Base-by-base conservation (phyloP, 306 rosid species). In the Heteromeles arbutifolia region DNA sequence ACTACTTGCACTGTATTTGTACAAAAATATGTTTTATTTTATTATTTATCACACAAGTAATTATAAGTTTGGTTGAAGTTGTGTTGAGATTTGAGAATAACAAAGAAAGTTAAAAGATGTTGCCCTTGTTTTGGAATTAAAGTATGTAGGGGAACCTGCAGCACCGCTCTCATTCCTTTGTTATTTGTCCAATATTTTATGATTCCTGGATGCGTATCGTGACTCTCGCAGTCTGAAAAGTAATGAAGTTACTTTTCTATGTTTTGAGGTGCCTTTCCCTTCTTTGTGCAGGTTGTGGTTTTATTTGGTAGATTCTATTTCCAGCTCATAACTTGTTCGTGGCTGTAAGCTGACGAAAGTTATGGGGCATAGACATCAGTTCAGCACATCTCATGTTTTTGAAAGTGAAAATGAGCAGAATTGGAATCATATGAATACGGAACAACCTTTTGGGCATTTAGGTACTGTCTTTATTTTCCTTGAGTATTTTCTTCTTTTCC, bases 361-460 rank as follows among this genome's bases (percentile, higher is more conserved):
- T 75, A 92, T 92, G 97, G 97, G 92, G 77, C 97, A 92, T 69
- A 86, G 94, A 77, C 97, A 90, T 77, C 67, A 80, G 67, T 88
- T 84, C 78, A 79, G 80, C 82, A 69, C 90, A 75, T 78, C 97
- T 72, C 87, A 88, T 75, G 70, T 86, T 80, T 86, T 83, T 74
- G 94, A 87, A 78, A 82, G 80, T 66, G 97, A 92, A 78, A 80
- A 87, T 73, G 97, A 92, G 72, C 93, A 79, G 77, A 87, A 92
- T 71, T 90, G 96, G 97, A 87, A 79, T 86, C 89, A 86, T 80
- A 76, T 87, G 81, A 95, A 80, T 48, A 15, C 86, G 18, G 97
- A 92, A 65, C 94, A 92, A 78, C 81, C 89, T 18, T 83, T 74
- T 79, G 82, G 86, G 73, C 86, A 84, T 80, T 78, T 83, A 73